Evolutionary conservation across 805 yeast species (phyloP).

Genomic region (Yarrowia keelungensis): DNA sequence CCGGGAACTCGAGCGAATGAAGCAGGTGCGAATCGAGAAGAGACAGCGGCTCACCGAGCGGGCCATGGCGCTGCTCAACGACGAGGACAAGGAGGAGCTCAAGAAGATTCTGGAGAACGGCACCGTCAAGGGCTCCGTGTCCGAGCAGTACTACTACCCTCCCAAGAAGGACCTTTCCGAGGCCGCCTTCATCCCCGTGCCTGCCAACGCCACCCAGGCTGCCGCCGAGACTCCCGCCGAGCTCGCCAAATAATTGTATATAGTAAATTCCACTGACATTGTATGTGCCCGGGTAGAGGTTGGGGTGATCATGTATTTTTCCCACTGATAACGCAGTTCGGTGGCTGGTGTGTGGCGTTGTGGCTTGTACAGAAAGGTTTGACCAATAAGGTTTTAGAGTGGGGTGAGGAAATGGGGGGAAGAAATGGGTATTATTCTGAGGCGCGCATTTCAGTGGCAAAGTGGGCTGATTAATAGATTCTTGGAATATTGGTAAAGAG

Average conservation of each 20-base stretch:
- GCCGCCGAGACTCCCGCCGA: conserved; percentile 19
- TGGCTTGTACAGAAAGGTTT: conserved; percentile 8
- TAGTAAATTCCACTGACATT: conserved; percentile 38
- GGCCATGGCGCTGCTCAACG: conserved; percentile 63
- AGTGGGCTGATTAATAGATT: too few species aligned
- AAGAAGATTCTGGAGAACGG: conserved; percentile 33
- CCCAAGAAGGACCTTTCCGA: conserved; percentile 18
- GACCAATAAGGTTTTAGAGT: too few species aligned
- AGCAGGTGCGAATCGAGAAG: conserved; percentile 74
- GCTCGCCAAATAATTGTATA: conserved; percentile 36
- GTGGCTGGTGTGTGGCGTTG: conserved; percentile 39
- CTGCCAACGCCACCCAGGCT: conserved; percentile 24
- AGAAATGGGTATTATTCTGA: too few species aligned
- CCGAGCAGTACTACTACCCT: conserved; percentile 34
- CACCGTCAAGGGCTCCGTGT: conserved; percentile 37
- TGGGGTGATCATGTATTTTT: not conserved
- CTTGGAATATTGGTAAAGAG: too few species aligned
- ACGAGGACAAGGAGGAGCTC: conserved; percentile 42
- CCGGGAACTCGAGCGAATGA: conserved; percentile 88
- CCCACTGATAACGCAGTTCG: conserved; percentile 28
- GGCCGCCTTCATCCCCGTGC: conserved; percentile 14
- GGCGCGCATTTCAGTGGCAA: too few species aligned
- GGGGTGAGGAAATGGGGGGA: too few species aligned
- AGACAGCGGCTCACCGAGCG: conserved; percentile 74
- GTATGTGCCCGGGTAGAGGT: too few species aligned